Evolutionary conservation across 1,139 yeast species (phyloP), one percentile per base, ranked within the genome.

Genomic region (Hemisphaericaspora xylanilytica): DNA sequence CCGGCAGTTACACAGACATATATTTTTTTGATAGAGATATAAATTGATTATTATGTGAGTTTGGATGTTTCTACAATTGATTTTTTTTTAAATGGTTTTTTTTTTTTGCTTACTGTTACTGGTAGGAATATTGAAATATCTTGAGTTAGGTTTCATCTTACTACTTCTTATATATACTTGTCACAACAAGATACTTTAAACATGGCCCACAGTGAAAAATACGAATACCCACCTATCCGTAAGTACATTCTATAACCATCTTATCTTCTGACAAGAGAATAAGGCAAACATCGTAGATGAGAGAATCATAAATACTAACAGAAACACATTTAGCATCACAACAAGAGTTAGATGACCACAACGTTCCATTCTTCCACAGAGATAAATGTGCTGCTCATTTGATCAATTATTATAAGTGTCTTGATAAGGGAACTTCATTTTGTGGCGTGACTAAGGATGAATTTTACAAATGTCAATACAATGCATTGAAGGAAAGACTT

Each of bases 341-440:
- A 50, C 50, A 62, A 46, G 75, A 70, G 44, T 61, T 71, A 57
- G 76, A 71, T 47, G 67, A 60, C 29, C 56, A 64, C 42, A 63
- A 70, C 39, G 74, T 71, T 29, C 76, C 77, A 13, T 70, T 70
- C 52, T 57, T 66, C 46, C 58, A 71, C 57, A 65, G 77, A 59
- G 77, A 71, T 53, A 64, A 59, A 43, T 71, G 77, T 58, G 76
- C 77, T 33, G 63, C 72, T 36, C 73, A 61, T 47, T 65, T 69
- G 50, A 70, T 71, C 44, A 58, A 61, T 40, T 71, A 71, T 58
- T 71, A 67, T 52, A 64, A 70, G 47, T 71, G 77, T 51, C 69
- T 71, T 41, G 69, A 67, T 49, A 70, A 69, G 51, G 77, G 76
- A 2, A 65, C 70, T 14, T 65, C 73, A 2, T 71, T 64, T 52